A percentile compares a stretch with the other conserved stretches of the same genome.
phyloP scores from a whole-genome alignment of 2,329 filamentous ascomycete genomes.

The Ceratocystis destructans region DNA sequence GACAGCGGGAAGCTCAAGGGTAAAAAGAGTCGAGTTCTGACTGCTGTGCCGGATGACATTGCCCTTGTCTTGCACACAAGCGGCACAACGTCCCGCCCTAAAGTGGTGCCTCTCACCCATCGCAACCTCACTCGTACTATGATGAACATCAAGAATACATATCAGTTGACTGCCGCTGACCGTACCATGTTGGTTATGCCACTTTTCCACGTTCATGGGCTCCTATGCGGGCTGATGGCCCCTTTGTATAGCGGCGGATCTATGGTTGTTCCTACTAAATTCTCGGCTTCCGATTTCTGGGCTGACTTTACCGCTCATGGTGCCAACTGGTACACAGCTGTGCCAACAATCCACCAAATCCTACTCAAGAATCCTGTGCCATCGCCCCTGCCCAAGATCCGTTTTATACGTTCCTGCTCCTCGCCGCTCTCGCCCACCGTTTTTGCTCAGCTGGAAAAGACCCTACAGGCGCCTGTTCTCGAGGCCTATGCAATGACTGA shows the following conservation, averaged over 20 bases:
- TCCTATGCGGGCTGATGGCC: conserved; percentile 68
- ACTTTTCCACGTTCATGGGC: conserved; percentile 80
- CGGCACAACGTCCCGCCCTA: conserved; percentile 72
- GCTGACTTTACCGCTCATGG: conserved; percentile 55
- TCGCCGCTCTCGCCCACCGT: conserved; percentile 70
- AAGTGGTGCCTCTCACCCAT: conserved; percentile 72
- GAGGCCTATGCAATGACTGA: conserved; percentile 93
- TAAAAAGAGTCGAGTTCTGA: conserved; percentile 30
- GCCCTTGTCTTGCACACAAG: conserved; percentile 73
- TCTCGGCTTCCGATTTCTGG: conserved; percentile 78
- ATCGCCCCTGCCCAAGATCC: conserved; percentile 54
- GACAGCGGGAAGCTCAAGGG: conserved; percentile 52
- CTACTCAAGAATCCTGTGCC: conserved; percentile 61
- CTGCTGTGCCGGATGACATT: conserved; percentile 58
- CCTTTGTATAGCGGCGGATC: conserved; percentile 64
- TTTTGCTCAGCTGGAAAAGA: conserved; percentile 64
- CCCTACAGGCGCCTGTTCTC: conserved; percentile 65
- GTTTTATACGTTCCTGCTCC: conserved; percentile 70
- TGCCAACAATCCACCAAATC: conserved; percentile 88
- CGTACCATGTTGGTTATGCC: conserved; percentile 83
- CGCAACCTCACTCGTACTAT: conserved; percentile 70
- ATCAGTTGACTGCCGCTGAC: conserved; percentile 55
- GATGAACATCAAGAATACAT: conserved; percentile 69
- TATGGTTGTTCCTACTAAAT: conserved; percentile 62
- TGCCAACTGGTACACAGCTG: conserved; percentile 85